Conservation (phyloP, 1,139 yeast genomes). For the Saccharomyces hybrid region DNA sequence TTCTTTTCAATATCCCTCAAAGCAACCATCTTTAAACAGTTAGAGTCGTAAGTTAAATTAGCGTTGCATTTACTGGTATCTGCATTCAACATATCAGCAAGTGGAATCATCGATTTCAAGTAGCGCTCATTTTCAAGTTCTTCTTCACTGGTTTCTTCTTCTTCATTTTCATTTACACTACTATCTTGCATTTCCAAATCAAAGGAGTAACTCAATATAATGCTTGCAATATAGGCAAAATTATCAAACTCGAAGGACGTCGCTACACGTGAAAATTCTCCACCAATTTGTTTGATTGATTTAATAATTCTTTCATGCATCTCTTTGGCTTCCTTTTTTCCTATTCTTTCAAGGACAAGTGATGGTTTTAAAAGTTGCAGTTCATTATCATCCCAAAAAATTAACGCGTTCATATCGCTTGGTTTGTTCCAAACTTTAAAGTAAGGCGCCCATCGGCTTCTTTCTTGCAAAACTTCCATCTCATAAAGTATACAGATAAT, state of each 20-base stretch:
- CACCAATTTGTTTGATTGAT: constrained; percentile 10
- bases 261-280: not conserved
- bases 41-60: constrained; percentile 45
- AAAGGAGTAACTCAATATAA: constrained; percentile 62
- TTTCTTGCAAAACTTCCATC: constrained; percentile 33
- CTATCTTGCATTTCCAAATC: constrained; percentile 44
- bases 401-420: constrained; percentile 52
- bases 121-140: constrained; percentile 39
- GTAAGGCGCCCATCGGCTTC: constrained; percentile 62
- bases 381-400: constrained; percentile 62
- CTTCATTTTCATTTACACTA: constrained; percentile 27
- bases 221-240: constrained; percentile 65
- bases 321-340: constrained; percentile 56
- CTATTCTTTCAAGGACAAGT: constrained; percentile 59
- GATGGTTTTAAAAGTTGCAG: constrained; percentile 58
- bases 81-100: constrained; percentile 86
- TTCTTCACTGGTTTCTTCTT: constrained; percentile 32
- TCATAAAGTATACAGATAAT: constrained; percentile 64
- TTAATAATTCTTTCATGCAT: constrained; percentile 39
- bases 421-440: constrained; percentile 57
- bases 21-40: constrained; percentile 58
- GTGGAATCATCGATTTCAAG: constrained; percentile 82
- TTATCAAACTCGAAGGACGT: constrained; percentile 38
- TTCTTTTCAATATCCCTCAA: constrained; percentile 54
- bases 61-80: constrained; percentile 79